phyloP scores from a whole-genome alignment of 768 basidiomycete genomes.

The Lactifluus volemus region DNA sequence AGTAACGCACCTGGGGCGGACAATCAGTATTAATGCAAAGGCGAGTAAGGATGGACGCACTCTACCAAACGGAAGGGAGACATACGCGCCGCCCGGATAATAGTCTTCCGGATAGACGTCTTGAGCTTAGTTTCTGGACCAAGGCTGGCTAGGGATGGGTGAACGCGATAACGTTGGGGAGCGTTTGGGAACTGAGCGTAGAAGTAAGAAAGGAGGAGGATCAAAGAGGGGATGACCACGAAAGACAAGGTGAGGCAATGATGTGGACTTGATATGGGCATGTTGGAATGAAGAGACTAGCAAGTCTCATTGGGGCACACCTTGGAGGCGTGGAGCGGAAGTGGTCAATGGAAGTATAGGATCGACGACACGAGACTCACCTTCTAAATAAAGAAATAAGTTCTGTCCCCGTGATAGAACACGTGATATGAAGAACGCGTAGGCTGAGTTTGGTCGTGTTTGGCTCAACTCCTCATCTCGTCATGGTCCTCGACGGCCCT shows the following conservation, averaged over 20 bases:
- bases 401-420: conserved; percentile 28
- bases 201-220: conserved; percentile 50
- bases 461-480: conserved; percentile 17
- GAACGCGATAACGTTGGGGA: conserved; percentile 39
- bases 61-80: conserved; percentile 52
- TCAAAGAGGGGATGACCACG: conserved; percentile 50
- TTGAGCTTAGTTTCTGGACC: conserved; percentile 52
- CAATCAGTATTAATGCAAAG: neutral
- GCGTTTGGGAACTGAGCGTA: conserved; percentile 58
- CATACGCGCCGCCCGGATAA: conserved; percentile 56
- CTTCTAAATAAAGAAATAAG: neutral
- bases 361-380: neutral
- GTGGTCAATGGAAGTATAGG: neutral
- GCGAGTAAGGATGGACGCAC: conserved; percentile 29
- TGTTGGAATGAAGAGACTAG: conserved; percentile 1
- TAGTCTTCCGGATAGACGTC: conserved; percentile 65
- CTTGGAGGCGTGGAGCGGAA: neutral
- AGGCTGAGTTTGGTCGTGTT: conserved; percentile 27
- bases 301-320: neutral
- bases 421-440: conserved; percentile 25
- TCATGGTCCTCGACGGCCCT: conserved; percentile 30
- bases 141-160: conserved; percentile 54
- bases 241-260: conserved; percentile 43
- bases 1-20: conserved; percentile 55
- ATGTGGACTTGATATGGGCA: conserved; percentile 24